Evolutionary conservation across 139 green algal species (phyloP), one percentile per base, ranked within the genome.

Genomic region (Micractinium conductrix): DNA sequence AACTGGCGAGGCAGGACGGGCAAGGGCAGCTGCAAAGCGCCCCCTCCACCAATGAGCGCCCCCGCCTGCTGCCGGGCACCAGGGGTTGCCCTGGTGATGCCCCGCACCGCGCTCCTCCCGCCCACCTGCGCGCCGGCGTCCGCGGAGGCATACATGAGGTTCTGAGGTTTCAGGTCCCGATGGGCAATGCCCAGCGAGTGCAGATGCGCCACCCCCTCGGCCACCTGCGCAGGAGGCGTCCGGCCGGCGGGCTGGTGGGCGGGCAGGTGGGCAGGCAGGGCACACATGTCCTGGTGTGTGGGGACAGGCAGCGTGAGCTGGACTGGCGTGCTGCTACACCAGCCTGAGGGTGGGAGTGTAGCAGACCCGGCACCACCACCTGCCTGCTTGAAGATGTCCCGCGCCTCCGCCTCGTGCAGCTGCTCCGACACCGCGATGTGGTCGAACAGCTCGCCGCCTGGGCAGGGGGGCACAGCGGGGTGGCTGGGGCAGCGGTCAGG

Each of bases 121-220:
- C 74, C 44, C 26, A 74, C 78, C 70, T 82, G 58, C 16, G 70
- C 58, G 1, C 72, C 83, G 40, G 44, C 74, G 19, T 84, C 83
- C 37, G 63, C 48, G 21, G 85, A 55, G 26, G 72, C 7, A 40
- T 89, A 89, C 85, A 89, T 89, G 16, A 97, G 93, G 76, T 97
- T 97, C 84, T 97, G 91, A 42, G 94, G 94, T 84, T 97, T 97
- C 45, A 97, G 88, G 86, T 97, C 94, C 26, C 86, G 80, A 62
- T 89, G 86, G 37, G 74, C 86, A n/a, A 89, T 89, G 37, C 86
- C 81, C 62, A 89, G 33, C 28, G 45, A 84, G 81, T 89, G 86
- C n/a, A 87, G 63, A 24, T 87, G 86, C 7, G 63, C 73, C 30
- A 89, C 62, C 8, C 75, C 83, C 38, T 69, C 45, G 3, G 40